Evolutionary conservation across 345 rosid species (phyloP).

Genomic region (Salix koriyanagi): DNA sequence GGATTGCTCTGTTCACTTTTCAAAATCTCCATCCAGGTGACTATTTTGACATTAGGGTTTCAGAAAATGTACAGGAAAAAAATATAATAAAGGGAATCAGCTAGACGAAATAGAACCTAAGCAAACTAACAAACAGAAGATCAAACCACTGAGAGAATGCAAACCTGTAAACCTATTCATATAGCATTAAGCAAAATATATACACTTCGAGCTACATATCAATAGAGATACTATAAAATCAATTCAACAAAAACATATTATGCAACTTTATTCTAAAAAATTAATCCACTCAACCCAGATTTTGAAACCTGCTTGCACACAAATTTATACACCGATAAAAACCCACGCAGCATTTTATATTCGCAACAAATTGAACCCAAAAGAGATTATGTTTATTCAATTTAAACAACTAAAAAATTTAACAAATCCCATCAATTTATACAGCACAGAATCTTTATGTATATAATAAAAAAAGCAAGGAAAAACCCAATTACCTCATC

Average conservation of each 20-base stretch:
- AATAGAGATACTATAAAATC: neutral
- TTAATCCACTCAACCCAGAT: neutral
- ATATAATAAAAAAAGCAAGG: neutral
- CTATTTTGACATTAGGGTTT: neutral
- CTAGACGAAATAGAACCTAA: neutral
- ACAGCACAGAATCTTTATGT: neutral
- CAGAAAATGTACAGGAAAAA: neutral
- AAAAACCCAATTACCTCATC: slow-evolving; percentile 60
- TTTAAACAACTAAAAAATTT: neutral
- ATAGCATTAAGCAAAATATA: neutral
- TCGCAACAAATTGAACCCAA: neutral
- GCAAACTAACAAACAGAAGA: neutral
- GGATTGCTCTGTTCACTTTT: neutral
- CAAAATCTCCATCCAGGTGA: neutral
- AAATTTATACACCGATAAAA: neutral
- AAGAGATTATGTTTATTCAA: neutral
- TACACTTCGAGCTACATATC: neutral
- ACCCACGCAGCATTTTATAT: neutral
- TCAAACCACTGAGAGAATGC: neutral
- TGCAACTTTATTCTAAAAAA: neutral
- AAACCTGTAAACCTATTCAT: neutral
- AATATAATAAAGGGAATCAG: neutral
- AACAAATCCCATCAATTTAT: neutral
- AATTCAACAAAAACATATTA: neutral
- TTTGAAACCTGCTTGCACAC: neutral